Base-by-base conservation (phyloP, 345 rosid genomes). In the Erucastrum elatum region DNA sequence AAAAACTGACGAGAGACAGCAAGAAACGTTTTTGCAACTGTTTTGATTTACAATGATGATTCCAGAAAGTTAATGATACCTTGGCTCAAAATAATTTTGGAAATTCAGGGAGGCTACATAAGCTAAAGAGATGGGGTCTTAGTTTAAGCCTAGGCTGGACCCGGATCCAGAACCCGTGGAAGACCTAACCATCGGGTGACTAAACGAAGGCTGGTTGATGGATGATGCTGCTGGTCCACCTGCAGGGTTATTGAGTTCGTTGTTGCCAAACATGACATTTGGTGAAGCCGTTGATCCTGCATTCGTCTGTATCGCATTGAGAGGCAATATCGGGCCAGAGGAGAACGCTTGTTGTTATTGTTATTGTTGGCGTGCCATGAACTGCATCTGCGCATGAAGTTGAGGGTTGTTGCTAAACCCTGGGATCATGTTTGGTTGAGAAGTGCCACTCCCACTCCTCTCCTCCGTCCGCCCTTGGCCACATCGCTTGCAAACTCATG, bases 401-500 rank as follows among this genome's bases (percentile, higher is more conserved):
- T 84, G 84, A 13, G 88, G 92, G 87, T 77, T 87, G 80, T 72
- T 77, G 46, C 85, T 85, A 64, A 82, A 90, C 37, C 90, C 96
- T 0, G 97, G 78, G 77, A 84, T 76, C 71, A 85, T 85, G 81
- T 83, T 84, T 46, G 91, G 93, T 68, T 92, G 97, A 0, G 92
- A 85, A 70, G 92, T 68, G 4, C 92, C 74, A 37, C 21, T 21
- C 21, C 21, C 21, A 21, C 21, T 21, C 21, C 21, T 21, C 21
- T 21, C 21, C 21, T 21, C 21, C 21, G 21, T 21, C 21, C 21
- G 21, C 21, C 21, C 21, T 21, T 21, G 21, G 98, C 98, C 17
- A 87, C 88, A 68, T 93, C 90, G 49, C 94, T 93, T 0, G 98
- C 96, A 64, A 89, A 93, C 84, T 91, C 96, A 84, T 86, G 94